phyloP scores from a whole-genome alignment of 2,329 filamentous ascomycete genomes.

The Penicillium sp. region DNA sequence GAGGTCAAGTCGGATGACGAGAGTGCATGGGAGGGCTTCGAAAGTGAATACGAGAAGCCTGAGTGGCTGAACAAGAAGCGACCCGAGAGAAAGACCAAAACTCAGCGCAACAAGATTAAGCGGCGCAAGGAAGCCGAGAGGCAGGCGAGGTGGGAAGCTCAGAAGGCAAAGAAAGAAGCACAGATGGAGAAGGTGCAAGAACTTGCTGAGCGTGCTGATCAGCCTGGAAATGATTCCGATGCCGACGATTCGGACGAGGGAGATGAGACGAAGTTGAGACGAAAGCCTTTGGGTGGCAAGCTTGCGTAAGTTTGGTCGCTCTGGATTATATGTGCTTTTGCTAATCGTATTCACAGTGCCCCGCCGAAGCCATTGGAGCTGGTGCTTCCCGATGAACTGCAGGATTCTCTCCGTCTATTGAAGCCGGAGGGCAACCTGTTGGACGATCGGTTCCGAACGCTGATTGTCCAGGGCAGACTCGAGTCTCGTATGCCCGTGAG shows the following conservation, averaged over 20 bases:
- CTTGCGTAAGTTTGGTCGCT: conserved; percentile 38
- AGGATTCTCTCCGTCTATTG: conserved; percentile 75
- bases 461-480: conserved; percentile 84
- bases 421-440: conserved; percentile 96
- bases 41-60: conserved; percentile 72
- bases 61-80: conserved; percentile 70
- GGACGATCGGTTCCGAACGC: conserved; percentile 84
- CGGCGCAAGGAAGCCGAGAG: conserved; percentile 84
- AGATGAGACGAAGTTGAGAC: conserved; percentile 64
- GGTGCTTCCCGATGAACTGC: conserved; percentile 76
- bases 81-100: conserved; percentile 78
- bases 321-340: background rate
- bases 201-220: conserved; percentile 55
- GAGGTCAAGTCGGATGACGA: conserved; percentile 79
- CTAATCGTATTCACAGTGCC: conserved; percentile 30
- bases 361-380: conserved; percentile 79
- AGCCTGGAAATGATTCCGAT: conserved; percentile 38
- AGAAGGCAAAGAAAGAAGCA: conserved; percentile 68
- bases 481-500: conserved; percentile 76
- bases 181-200: conserved; percentile 71
- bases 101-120: conserved; percentile 84
- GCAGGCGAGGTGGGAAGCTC: conserved; percentile 69
- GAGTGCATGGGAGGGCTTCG: conserved; percentile 84
- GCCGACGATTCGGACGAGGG: conserved; percentile 50
- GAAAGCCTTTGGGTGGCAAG: conserved; percentile 70